Evolutionary conservation across 139 green algal genomes (phyloP).

Genomic region (Coccomyxa sp.): DNA sequence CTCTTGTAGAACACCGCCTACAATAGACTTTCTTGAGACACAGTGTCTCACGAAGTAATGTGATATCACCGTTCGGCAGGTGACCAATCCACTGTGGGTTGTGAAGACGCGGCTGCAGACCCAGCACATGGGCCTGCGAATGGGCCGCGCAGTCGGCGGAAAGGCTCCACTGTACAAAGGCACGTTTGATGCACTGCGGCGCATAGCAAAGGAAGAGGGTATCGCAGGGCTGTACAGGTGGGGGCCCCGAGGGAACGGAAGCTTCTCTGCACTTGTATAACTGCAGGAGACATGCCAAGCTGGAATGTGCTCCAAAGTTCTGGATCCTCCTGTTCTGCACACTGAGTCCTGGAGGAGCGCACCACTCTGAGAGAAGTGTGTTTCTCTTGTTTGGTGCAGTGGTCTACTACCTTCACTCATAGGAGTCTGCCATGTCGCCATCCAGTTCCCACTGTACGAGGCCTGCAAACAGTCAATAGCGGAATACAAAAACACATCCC

Average conservation of each 20-base stretch:
- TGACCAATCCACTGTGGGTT: slow-evolving; percentile 96
- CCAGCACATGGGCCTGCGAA: slow-evolving; percentile 53
- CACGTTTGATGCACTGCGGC: slow-evolving; percentile 65
- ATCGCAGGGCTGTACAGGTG: slow-evolving; percentile 81
- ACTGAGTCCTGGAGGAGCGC: no score
- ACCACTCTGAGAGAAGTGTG: no score
- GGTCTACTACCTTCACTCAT: slow-evolving; percentile 84
- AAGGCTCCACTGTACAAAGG: slow-evolving; percentile 52
- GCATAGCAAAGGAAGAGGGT: slow-evolving; percentile 87
- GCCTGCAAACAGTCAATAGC: slow-evolving; percentile 58
- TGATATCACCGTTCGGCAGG: slow-evolving; percentile 21
- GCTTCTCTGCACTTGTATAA: no score
- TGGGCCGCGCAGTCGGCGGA: slow-evolving; percentile 2
- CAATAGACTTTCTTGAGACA: no score
- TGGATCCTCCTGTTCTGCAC: no score
- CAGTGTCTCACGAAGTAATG: no score
- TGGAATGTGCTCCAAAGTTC: no score
- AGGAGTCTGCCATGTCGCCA: slow-evolving; percentile 88
- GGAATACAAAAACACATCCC: neutral
- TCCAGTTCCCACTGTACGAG: slow-evolving; percentile 97
- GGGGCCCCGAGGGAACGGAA: no score
- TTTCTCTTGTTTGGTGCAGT: slow-evolving; percentile 17
- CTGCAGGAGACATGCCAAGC: no score
- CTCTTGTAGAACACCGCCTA: no score
- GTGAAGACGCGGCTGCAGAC: slow-evolving; percentile 94